Evolutionary conservation across 192 early-diverging fungal species (phyloP).

Genomic region (Backusella circina): DNA sequence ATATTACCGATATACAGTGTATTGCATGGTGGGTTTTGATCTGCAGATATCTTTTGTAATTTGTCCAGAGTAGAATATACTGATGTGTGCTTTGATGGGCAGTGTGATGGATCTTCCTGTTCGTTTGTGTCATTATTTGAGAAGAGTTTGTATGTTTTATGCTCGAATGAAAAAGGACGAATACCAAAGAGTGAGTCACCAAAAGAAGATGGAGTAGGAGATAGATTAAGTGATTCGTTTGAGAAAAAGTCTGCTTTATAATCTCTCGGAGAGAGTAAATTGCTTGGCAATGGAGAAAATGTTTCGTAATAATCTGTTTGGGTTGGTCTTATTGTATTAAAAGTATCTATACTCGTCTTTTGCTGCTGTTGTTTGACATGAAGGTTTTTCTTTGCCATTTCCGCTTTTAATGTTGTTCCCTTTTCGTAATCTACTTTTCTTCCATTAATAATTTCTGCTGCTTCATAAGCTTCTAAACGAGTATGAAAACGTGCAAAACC

Average conservation of each 20-base stretch:
- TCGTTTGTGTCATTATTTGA: conserved; percentile 9
- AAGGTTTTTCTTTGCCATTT: conserved; percentile 99
- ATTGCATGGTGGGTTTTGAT: conserved; percentile 99
- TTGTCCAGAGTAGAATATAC: conserved; percentile 22
- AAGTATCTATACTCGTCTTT: conserved; percentile 32
- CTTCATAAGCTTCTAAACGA: conserved; percentile 84
- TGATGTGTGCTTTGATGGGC: conserved; percentile 46
- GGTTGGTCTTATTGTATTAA: not conserved
- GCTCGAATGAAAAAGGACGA: conserved; percentile 33
- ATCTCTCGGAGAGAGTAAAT: conserved; percentile 47
- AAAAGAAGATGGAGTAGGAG: conserved; percentile 31
- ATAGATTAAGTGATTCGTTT: conserved; percentile 12
- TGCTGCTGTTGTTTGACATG: conserved; percentile 67
- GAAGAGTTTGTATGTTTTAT: not conserved
- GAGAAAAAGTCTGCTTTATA: conserved; percentile 17
- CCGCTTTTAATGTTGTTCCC: conserved; percentile 86
- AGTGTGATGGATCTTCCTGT: conserved; percentile 32
- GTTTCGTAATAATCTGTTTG: conserved; percentile 27
- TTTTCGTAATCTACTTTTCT: conserved; percentile 85
- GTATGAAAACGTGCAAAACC: conserved; percentile 98
- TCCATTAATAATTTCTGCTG: conserved; percentile 84
- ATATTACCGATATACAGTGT: conserved; percentile 99
- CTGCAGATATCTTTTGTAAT: conserved; percentile 46
- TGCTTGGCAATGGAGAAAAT: conserved; percentile 51
- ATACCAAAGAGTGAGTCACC: conserved; percentile 32